Evolutionary conservation across 2,329 filamentous ascomycete genomes (phyloP).

Genomic region (Raffaelea deltoideospora): DNA sequence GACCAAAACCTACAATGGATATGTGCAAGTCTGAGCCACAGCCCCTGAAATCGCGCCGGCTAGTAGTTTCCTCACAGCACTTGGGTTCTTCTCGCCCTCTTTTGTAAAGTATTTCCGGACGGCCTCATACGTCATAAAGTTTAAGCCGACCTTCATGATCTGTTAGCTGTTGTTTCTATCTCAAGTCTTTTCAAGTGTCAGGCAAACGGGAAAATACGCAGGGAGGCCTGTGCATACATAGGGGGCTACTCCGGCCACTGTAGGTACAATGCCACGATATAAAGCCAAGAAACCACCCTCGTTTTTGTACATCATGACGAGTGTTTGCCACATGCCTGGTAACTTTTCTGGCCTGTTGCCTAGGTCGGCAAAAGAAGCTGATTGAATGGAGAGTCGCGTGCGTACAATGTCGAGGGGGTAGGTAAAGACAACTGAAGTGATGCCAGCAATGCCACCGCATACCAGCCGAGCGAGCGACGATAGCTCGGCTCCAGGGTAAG

Average conservation of each 20-base stretch:
- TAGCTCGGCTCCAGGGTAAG: conserved; percentile 57
- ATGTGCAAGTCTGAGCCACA: conserved; percentile 93
- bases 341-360: conserved; percentile 49
- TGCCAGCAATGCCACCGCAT: conserved; percentile 84
- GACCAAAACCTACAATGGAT: conserved; percentile 77
- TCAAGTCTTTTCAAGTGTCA: background rate
- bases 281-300: conserved; percentile 76
- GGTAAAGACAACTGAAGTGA: conserved; percentile 88
- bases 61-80: conserved; percentile 61
- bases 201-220: background rate
- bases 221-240: conserved; percentile 43
- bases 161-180: background rate
- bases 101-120: conserved; percentile 72
- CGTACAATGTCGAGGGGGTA: conserved; percentile 97
- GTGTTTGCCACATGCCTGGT: conserved; percentile 83
- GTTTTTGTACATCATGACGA: conserved; percentile 72
- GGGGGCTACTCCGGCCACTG: conserved; percentile 85
- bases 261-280: conserved; percentile 91
- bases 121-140: conserved; percentile 97
- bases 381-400: conserved; percentile 90
- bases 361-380: conserved; percentile 80
- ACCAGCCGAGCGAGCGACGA: conserved; percentile 59
- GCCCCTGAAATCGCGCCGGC: conserved; percentile 92
- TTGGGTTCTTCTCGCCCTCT: conserved; percentile 75
- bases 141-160: conserved; percentile 59